Percentiles rank a stretch among this genome's conserved stretches.
These are phyloP conservation scores for Penicillium malachiteum DNA, from an alignment of 495 filamentous ascomycete species.

Conservation along the genomic window DNA sequence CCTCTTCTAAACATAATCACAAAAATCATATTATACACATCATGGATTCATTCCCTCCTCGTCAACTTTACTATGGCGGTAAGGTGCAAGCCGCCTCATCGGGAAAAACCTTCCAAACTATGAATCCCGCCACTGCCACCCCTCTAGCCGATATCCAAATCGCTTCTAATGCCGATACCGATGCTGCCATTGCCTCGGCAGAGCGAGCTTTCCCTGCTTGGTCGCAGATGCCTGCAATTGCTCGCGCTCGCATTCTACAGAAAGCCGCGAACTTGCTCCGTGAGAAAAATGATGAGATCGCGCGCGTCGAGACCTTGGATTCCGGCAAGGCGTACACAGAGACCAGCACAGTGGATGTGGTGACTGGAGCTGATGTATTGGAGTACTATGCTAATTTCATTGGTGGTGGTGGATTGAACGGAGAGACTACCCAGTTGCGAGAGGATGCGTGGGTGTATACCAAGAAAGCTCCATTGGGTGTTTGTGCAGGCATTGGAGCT, in stretches of 20 bases:
- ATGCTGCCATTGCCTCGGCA: conserved; percentile 63
- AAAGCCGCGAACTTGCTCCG: conserved; percentile 65
- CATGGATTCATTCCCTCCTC: conserved; percentile 49
- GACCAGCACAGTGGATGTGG: conserved; percentile 71
- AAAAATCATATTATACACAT: background rate
- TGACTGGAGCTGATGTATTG: conserved; percentile 72
- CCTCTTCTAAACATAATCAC: background rate
- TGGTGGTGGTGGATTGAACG: conserved; percentile 66
- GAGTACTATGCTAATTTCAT: conserved; percentile 76
- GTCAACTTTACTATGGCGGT: conserved; percentile 69
- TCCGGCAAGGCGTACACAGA: conserved; percentile 75
- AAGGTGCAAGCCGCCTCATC: conserved; percentile 57
- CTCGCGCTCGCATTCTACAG: conserved; percentile 68
- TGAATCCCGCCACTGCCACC: conserved; percentile 66
- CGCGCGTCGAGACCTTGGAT: conserved; percentile 66
- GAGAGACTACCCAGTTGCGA: conserved; percentile 64
- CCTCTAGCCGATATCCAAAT: conserved; percentile 62
- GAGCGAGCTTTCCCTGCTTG: conserved; percentile 62
- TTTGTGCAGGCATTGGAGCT: conserved; percentile 77
- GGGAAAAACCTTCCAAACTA: conserved; percentile 60
- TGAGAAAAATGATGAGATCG: conserved; percentile 67
- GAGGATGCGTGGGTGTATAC: conserved; percentile 74
- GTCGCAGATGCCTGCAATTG: conserved; percentile 63
- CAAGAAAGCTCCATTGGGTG: conserved; percentile 69
- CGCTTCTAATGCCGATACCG: conserved; percentile 62